phyloP scores from a whole-genome alignment of 2,329 filamentous ascomycete species.

The Colletotrichum sp. region DNA sequence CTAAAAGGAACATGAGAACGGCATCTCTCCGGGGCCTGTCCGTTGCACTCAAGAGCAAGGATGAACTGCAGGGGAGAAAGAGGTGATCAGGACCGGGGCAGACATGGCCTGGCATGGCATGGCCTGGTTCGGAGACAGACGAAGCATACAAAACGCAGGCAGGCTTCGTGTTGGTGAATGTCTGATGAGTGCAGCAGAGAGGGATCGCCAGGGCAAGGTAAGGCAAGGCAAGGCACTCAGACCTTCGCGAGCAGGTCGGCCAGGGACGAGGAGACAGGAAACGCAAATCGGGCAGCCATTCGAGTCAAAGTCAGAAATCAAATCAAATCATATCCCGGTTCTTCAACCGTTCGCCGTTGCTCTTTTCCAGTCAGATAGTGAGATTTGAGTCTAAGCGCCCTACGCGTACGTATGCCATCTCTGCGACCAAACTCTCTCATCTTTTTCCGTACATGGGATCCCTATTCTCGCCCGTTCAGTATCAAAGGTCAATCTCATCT shows the following conservation, averaged over 20 bases:
- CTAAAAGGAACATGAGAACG: background rate
- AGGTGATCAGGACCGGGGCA: background rate
- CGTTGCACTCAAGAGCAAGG: background rate
- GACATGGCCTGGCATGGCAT: background rate
- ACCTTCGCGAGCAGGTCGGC: background rate
- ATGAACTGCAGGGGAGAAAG: background rate
- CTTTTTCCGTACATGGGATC: background rate
- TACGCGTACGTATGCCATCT: background rate
- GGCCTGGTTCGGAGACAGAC: background rate
- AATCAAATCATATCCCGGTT: background rate
- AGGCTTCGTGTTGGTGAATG: background rate
- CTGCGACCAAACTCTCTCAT: background rate
- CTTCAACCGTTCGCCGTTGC: background rate
- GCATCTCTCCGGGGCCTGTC: background rate
- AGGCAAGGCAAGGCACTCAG: background rate
- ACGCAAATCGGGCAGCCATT: background rate
- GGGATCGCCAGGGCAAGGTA: slow-evolving; percentile 1
- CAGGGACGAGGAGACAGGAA: background rate
- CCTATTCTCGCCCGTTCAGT: background rate
- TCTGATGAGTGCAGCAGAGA: background rate
- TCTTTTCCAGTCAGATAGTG: background rate
- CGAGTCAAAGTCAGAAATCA: background rate
- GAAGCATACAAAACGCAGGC: background rate
- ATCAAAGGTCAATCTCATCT: background rate
- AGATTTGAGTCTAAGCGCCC: background rate